Base-by-base conservation (phyloP, 1,284 basidiomycete species). In the Pyrrhoderma noxium region DNA sequence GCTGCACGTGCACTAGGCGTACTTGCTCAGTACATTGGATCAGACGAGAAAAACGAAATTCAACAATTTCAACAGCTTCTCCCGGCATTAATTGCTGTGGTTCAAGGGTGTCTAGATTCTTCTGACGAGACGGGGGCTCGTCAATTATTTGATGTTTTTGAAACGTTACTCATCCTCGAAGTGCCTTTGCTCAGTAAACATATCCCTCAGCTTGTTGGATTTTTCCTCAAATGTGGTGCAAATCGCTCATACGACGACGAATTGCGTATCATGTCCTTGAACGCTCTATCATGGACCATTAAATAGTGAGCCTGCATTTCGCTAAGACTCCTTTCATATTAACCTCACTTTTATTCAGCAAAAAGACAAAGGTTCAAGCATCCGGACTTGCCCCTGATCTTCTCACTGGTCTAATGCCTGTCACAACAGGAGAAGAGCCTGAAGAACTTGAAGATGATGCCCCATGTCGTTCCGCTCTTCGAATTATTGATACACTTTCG, bases 281-380 rank as follows among this genome's bases (percentile, higher is more conserved):
- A 98, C 65, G 90, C 92, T 18, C 80, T 99, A 31, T 89, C 93
- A 63, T 99, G 95, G 95, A 93, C 88, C 45, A 85, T 96, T 54
- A 88, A 90, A 72, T 95, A 95, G 89, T 85, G 62, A 56, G 74
- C 67, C 21, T 40, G 5, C 38, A 18, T 7, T 16, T 31, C n/a
- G 14, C 38, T 40, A 4, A 40, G 2, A 13, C 55, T 9, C 37
- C 21, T 18, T 18, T 45, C 18, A 47, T 22, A 46, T 38, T 21
- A 21, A 45, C 46, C 35, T 34, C 23, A 27, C 27, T 19, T n/a
- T 56, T 39, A 11, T 25, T 46, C 41, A 91, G 89, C 73, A 99
- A 98, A 84, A 97, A 96, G 72, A 87, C 87, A 56, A 96, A 95
- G 70, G 82, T 99, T 38, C 93, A 97, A 69, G 81, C 79, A 60